Evolutionary conservation across 768 basidiomycete genomes (phyloP), one percentile per base, ranked within the genome.

Genomic region (Phylloporus rhodoxanthus): DNA sequence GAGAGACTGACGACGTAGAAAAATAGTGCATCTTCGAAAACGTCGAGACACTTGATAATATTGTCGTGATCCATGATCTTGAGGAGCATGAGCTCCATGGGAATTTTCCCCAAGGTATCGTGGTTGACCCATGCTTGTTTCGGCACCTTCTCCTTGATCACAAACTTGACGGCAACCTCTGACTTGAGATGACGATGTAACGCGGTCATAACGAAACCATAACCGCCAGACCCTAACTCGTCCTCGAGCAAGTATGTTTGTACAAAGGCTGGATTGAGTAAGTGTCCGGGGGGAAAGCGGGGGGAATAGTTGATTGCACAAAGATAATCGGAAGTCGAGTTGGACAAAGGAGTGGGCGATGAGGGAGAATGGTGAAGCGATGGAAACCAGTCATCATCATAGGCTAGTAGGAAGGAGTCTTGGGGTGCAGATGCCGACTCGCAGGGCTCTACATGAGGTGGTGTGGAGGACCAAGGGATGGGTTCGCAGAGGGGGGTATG

Each of bases 91-190:
- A 91, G 80, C 69, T 97, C 94, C 28, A 83, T 80, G 6, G 94
- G 94, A 23, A 95, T 68, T 48, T 72, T 75, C 21, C 85, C 81
- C 45, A 78, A 66, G 19, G 68, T 64, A 43, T 81, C 74, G 63
- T 89, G 81, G 45, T 82, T 68, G 69, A 84, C 73, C 73, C 71
- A 68, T 6, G 67, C 68, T 51, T 76, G 74, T 15, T 75, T 75
- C 0, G 78, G 78, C 1, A 84, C 75, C 53, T 81, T 78, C 45
- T 73, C 77, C 67, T 91, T 93, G 71, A 87, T 80, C 62, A 97
- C 92, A 66, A 97, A 96, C 70, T 97, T 97, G 68, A 96, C 87
- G 0, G 93, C 93, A 46, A 93, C 92, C 63, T 92, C 87, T 50
- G 72, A 66, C 0, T 75, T 74, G 40, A 78, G 74, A 26, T 55